These are phyloP conservation scores for Aspergillus sparsus DNA, from an alignment of 495 filamentous ascomycete species.

Conservation along the genomic window DNA sequence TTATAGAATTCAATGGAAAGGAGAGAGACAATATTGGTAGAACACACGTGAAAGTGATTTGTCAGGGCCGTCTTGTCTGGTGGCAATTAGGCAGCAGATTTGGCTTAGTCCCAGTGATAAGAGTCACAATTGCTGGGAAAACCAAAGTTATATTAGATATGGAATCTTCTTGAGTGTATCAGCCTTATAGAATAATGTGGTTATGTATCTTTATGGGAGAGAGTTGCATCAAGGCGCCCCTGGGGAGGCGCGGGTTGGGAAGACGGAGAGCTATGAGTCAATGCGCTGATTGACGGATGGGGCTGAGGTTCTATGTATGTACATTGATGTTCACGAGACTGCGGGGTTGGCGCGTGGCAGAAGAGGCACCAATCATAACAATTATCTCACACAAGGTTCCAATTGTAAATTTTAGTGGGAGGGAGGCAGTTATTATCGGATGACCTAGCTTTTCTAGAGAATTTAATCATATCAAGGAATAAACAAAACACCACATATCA, in stretches of 20 bases:
- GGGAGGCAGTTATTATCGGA: constrained; percentile 7
- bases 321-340: constrained; percentile 27
- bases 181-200: background rate
- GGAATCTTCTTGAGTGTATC: background rate
- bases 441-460: constrained; percentile 13
- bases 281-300: constrained; percentile 27
- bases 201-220: background rate
- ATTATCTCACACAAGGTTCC: background rate
- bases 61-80: constrained; percentile 40
- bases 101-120: constrained; percentile 29
- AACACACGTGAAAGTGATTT: constrained; percentile 42
- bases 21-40: constrained; percentile 29
- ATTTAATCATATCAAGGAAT: constrained; percentile 4
- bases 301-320: constrained; percentile 22
- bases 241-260: constrained; percentile 14
- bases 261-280: constrained; percentile 31
- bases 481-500: constrained; percentile 1
- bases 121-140: constrained; percentile 22
- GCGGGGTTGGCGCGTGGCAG: constrained; percentile 32
- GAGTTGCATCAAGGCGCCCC: constrained; percentile 10
- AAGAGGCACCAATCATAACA: constrained; percentile 13
- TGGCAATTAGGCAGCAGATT: constrained; percentile 35
- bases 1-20: constrained; percentile 46
- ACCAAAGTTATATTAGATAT: constrained; percentile 7
- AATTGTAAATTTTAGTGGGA: constrained; percentile 11